Percentiles rank a stretch among this genome's conserved stretches.
phyloP scores from a whole-genome alignment of 768 basidiomycete genomes.

The Gloeopeniophorella convolvens region DNA sequence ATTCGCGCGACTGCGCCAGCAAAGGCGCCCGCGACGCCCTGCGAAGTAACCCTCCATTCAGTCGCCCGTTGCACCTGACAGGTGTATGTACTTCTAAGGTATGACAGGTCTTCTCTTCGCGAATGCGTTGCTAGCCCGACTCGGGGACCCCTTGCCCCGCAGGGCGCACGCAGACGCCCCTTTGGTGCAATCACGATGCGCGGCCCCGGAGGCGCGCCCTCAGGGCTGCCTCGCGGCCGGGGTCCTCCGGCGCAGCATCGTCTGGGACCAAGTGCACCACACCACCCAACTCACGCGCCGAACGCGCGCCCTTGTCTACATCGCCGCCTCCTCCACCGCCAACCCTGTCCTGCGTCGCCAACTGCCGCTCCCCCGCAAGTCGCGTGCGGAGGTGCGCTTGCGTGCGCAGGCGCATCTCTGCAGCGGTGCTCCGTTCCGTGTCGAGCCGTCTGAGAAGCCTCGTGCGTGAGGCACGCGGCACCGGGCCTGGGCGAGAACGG shows the following conservation, averaged over 20 bases:
- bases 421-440: conserved; percentile 35
- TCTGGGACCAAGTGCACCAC: neutral
- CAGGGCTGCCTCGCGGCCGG: neutral
- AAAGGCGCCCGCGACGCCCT: neutral
- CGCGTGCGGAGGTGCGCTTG: conserved; percentile 17
- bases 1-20: neutral
- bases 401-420: conserved; percentile 15
- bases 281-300: neutral
- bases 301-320: neutral
- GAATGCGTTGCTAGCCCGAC: conserved; percentile 2
- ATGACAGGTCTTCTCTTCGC: conserved; percentile 4
- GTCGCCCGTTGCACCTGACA: neutral
- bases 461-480: conserved; percentile 27
- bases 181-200: neutral
- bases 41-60: neutral
- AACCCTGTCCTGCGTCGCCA: neutral
- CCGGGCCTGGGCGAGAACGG: neutral
- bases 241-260: neutral
- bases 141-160: neutral
- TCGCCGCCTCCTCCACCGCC: neutral
- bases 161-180: too few relatives aligned
- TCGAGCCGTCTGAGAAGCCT: conserved; percentile 38
- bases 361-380: conserved; percentile 7
- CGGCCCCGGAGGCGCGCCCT: neutral
- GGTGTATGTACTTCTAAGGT: neutral